These are phyloP conservation scores for Heterobasidion annosum DNA, from an alignment of 1,284 basidiomycete species.

Conservation along the genomic window DNA sequence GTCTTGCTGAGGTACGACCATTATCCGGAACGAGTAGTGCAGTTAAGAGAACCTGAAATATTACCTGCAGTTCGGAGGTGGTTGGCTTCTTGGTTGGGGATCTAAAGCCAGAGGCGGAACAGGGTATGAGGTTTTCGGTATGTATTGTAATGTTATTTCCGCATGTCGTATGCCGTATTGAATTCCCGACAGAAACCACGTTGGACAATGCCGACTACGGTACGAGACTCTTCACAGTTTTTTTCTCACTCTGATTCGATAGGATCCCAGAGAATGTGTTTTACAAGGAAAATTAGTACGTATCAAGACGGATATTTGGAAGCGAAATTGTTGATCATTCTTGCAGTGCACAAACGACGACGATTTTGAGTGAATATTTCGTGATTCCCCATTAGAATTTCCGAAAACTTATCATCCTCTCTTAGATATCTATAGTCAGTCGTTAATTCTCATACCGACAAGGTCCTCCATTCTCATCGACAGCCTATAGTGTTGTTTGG, in stretches of 20 bases:
- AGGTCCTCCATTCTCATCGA: too few species aligned
- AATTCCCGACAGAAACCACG: too few species aligned
- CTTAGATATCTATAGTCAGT: neutral
- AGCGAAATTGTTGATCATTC: neutral
- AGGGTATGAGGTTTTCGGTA: conserved; percentile 41
- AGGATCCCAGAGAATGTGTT: conserved; percentile 36
- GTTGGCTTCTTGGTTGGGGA: conserved; percentile 37
- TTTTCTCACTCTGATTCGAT: too few species aligned
- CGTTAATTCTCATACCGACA: too few species aligned
- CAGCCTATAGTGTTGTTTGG: conserved; percentile 28
- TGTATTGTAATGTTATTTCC: conserved; percentile 13
- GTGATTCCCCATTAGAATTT: neutral
- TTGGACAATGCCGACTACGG: too few species aligned
- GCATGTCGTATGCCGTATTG: too few species aligned
- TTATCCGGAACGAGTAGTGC: neutral
- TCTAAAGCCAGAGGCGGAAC: conserved; percentile 29
- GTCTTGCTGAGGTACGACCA: conserved; percentile 33
- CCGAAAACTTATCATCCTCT: neutral
- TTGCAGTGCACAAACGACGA: neutral
- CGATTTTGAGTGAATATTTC: neutral
- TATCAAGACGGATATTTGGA: neutral
- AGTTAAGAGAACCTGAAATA: too few species aligned
- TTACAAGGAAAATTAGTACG: conserved; percentile 42
- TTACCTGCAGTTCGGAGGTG: conserved; percentile 33
- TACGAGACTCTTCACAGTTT: too few species aligned